Base-by-base conservation (phyloP, 192 early-diverging fungal genomes). In the Entomortierella chlamydospora region DNA sequence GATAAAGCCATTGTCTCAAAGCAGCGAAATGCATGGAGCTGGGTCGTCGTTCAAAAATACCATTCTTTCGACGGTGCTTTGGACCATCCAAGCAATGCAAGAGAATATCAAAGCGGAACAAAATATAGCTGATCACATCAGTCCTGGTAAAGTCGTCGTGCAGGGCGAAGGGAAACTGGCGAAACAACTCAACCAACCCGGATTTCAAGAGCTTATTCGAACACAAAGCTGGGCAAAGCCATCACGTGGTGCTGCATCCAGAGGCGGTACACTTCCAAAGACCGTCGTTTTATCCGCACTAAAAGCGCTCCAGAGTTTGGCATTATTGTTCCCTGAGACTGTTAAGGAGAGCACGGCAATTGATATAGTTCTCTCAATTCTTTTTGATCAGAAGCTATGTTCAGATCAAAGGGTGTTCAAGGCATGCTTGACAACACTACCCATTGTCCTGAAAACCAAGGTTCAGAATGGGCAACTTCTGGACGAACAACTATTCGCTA, bases 381-480 rank as follows among this genome's bases (percentile, higher is more conserved):
- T 79, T 10, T 61, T 61, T 55, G 68, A 79, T 13, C 57, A 59
- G 2, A 70, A 79, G 20, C 50, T 79, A 0, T 65, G 68, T 51
- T 69, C 76, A 1, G 76, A 79, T 64, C 76, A 79, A 23, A 39
- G 76, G 18, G 76, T 79, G 1, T 70, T 79, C 63, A 79, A 79
- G 31, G 67, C 76, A 26, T 79, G 76, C 49, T 49, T 79, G 57
- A 64, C 76, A 13, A 70, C 68, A 26, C 53, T 79, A 6, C 76
- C 76, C 0, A 52, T 70, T 34, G 63, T 70, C 4, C 22, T 79
- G 30, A 79, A 79, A 55, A 70, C 76, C 39, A 79, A 79, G 28
- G 63, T 79, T 5, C 76, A 70, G 42, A 53, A 79, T 51, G 76
- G 68, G 0, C 67, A 70, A 15, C 26, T 79, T 17, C 29, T 79